These are phyloP conservation scores for Tolypocladium amazonense DNA, from an alignment of 2,329 filamentous ascomycete genomes.

Conservation along the genomic window DNA sequence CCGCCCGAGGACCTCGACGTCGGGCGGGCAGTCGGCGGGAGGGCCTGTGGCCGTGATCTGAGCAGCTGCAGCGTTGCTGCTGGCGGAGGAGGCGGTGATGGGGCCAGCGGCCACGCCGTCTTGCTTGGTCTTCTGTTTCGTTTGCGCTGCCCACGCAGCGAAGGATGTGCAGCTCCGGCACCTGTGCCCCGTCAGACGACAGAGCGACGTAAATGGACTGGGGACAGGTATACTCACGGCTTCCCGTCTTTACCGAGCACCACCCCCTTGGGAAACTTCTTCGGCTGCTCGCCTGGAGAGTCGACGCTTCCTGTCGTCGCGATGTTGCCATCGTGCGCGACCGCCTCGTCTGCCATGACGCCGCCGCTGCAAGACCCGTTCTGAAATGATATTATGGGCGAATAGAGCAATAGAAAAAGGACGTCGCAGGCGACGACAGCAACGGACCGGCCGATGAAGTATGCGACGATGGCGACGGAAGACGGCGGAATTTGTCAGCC, in stretches of 20 bases:
- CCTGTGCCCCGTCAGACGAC: slow-evolving; percentile 7
- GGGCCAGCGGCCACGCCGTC: background rate
- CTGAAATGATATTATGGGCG: background rate
- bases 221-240: slow-evolving; percentile 46
- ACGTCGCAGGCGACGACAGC: background rate
- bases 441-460: background rate
- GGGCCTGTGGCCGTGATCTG: slow-evolving; percentile 25
- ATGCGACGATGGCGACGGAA: background rate
- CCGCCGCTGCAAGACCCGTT: background rate
- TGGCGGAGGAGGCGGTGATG: slow-evolving; percentile 8
- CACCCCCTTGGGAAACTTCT: slow-evolving; percentile 58
- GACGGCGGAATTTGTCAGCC: background rate
- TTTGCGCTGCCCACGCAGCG: slow-evolving; percentile 16
- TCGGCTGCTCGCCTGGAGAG: slow-evolving; percentile 24
- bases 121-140: slow-evolving; percentile 15
- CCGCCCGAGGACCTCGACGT: slow-evolving; percentile 78
- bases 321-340: slow-evolving; percentile 15
- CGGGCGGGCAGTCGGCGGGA: slow-evolving; percentile 69
- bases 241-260: slow-evolving; percentile 74
- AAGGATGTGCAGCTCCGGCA: slow-evolving; percentile 23
- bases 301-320: slow-evolving; percentile 6
- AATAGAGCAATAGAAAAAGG: no score
- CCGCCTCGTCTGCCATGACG: slow-evolving; percentile 27
- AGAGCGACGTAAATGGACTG: background rate
- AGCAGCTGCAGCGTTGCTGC: slow-evolving; percentile 11